These are phyloP conservation scores for Nelumbo lutea DNA, from an alignment of 164 flowering plant genomes.

Conservation along the genomic window DNA sequence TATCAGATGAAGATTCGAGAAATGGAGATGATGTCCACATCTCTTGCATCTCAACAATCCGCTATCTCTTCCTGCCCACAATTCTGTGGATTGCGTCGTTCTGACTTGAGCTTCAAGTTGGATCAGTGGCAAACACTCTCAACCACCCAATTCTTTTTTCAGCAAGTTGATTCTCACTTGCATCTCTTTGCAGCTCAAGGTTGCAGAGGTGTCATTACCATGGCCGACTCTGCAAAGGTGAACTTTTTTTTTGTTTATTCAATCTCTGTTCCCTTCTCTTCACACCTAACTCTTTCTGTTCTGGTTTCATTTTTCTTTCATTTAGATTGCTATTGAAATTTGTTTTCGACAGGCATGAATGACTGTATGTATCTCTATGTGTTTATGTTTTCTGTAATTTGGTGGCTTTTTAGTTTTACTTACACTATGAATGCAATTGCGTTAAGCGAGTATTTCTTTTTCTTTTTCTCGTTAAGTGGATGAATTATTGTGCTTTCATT, in stretches of 20 bases:
- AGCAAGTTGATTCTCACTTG: constrained; percentile 38
- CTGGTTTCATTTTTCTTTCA: too few relatives aligned
- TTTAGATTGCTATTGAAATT: too few relatives aligned
- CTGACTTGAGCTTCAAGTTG: constrained; percentile 28
- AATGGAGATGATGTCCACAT: constrained; percentile 58
- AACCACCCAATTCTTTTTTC: constrained; percentile 32
- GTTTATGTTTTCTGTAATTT: too few relatives aligned
- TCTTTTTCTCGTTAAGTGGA: neutral
- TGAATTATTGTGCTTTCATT: too few relatives aligned
- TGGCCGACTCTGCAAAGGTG: constrained; percentile 92
- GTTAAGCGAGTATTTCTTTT: neutral
- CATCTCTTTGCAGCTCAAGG: constrained; percentile 39
- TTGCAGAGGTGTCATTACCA: constrained; percentile 49
- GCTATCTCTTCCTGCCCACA: constrained; percentile 14
- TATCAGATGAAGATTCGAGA: neutral
- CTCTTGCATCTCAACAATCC: too few relatives aligned
- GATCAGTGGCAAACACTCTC: constrained; percentile 30
- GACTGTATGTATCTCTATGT: too few relatives aligned
- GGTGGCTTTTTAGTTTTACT: too few relatives aligned
- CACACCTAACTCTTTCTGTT: too few relatives aligned
- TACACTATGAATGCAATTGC: too few relatives aligned
- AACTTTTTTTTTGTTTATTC: too few relatives aligned
- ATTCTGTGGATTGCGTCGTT: constrained; percentile 48
- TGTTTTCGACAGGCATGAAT: too few relatives aligned
- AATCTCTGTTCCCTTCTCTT: too few relatives aligned